Percentiles rank a stretch among this genome's conserved stretches.
These are phyloP conservation scores for Thecaphora thlaspeos DNA, from an alignment of 1,284 basidiomycete genomes.

Conservation along the genomic window DNA sequence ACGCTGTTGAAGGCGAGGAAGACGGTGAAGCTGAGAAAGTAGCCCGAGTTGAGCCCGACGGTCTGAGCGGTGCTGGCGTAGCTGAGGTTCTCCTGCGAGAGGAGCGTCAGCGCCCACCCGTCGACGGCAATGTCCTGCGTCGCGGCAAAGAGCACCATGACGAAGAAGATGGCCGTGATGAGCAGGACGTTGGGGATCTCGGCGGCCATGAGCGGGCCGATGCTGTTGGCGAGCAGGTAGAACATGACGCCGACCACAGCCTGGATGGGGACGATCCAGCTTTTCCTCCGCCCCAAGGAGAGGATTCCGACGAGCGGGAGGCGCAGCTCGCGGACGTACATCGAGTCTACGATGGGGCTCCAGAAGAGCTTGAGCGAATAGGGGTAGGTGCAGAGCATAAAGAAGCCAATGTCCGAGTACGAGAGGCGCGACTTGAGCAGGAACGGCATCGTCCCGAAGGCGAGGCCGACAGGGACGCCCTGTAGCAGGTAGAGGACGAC, in stretches of 20 bases:
- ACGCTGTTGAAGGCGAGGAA: slow-evolving; percentile 95
- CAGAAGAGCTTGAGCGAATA: slow-evolving; percentile 96
- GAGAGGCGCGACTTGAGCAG: slow-evolving; percentile 89
- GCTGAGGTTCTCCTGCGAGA: slow-evolving; percentile 90
- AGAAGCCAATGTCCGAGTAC: slow-evolving; percentile 93
- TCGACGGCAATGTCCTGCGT: slow-evolving; percentile 99
- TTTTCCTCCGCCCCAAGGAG: slow-evolving; percentile 80
- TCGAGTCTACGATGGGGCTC: slow-evolving; percentile 95
- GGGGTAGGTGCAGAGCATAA: slow-evolving; percentile 90
- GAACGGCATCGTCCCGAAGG: slow-evolving; percentile 87
- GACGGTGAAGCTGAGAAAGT: slow-evolving; percentile 93
- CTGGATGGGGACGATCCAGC: slow-evolving; percentile 99
- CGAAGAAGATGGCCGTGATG: slow-evolving; percentile 83
- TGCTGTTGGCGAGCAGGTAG: slow-evolving; percentile 79
- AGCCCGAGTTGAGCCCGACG: slow-evolving; percentile 92
- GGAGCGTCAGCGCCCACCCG: slow-evolving; percentile 94
- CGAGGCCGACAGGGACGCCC: slow-evolving; percentile 82
- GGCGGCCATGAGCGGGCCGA: slow-evolving; percentile 76
- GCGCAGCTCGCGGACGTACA: slow-evolving; percentile 68
- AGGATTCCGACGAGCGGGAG: slow-evolving; percentile 30
- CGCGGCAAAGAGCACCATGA: slow-evolving; percentile 85
- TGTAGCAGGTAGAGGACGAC: slow-evolving; percentile 89
- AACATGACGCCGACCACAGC: slow-evolving; percentile 82
- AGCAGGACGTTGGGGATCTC: slow-evolving; percentile 75
- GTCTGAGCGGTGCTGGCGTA: slow-evolving; percentile 99